A percentile compares a stretch with the other conserved stretches of the same genome.
These are phyloP conservation scores for Cryptosporidium sp. DNA, from an alignment of 169 alveolate species.

Conservation along the genomic window DNA sequence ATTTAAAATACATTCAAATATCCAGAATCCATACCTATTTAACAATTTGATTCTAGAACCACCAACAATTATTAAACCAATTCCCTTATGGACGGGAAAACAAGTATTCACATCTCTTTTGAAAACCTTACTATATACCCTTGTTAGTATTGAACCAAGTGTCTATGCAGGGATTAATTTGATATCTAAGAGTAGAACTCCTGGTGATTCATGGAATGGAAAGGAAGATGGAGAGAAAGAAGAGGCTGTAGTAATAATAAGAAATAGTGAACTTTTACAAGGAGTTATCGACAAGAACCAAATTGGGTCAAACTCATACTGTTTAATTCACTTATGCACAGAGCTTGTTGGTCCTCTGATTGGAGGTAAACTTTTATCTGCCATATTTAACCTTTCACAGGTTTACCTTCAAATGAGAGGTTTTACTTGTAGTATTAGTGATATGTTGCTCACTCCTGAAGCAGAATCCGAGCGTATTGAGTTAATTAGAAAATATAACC, in stretches of 20 bases:
- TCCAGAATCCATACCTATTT: background rate
- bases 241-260: slow-evolving; percentile 77
- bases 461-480: slow-evolving; percentile 86
- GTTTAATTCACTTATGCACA: slow-evolving; percentile 94
- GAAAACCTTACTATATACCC: slow-evolving; percentile 37
- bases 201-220: slow-evolving; percentile 91
- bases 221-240: slow-evolving; percentile 80
- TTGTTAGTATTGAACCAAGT: slow-evolving; percentile 32
- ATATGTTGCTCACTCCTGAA: slow-evolving; percentile 88
- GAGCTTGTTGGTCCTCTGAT: slow-evolving; percentile 94
- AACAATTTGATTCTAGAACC: slow-evolving; percentile 81
- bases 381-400: slow-evolving; percentile 92
- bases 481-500: slow-evolving; percentile 76
- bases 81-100: slow-evolving; percentile 96
- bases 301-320: slow-evolving; percentile 95
- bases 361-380: slow-evolving; percentile 92
- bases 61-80: slow-evolving; percentile 95
- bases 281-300: slow-evolving; percentile 98
- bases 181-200: slow-evolving; percentile 84
- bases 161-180: slow-evolving; percentile 60
- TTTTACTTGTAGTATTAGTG: slow-evolving; percentile 94
- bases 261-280: slow-evolving; percentile 91
- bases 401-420: slow-evolving; percentile 93
- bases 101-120: slow-evolving; percentile 81
- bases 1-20: background rate